phyloP scores from a whole-genome alignment of 2,329 filamentous ascomycete genomes.

The Penicillium sp. region DNA sequence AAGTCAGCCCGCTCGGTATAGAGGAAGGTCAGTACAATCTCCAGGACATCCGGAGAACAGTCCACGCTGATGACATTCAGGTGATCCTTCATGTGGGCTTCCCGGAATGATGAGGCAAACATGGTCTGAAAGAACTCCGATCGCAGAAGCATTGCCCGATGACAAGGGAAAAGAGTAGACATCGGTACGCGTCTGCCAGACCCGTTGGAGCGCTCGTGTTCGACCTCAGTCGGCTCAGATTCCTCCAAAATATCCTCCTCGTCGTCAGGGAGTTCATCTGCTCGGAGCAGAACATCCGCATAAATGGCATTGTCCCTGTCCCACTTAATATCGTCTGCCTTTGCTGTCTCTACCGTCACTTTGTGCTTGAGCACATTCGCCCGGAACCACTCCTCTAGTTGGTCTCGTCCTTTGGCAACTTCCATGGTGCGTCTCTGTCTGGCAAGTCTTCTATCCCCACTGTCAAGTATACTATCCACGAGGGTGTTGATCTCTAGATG shows the following conservation, averaged over 20 bases:
- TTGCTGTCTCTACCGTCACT: slow-evolving; percentile 59
- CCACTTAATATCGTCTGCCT: slow-evolving; percentile 68
- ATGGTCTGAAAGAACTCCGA: slow-evolving; percentile 88
- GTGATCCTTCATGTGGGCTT: slow-evolving; percentile 63
- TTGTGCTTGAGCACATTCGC: slow-evolving; percentile 67
- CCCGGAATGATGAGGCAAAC: slow-evolving; percentile 79
- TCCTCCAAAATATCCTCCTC: too few species aligned
- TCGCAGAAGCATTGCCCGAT: slow-evolving; percentile 84
- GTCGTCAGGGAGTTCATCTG: slow-evolving; percentile 56
- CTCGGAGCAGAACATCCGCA: slow-evolving; percentile 79
- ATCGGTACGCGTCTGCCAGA: too few species aligned
- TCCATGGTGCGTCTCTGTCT: slow-evolving; percentile 77
- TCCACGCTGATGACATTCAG: slow-evolving; percentile 75
- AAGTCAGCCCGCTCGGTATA: slow-evolving; percentile 83
- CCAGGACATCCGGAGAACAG: slow-evolving; percentile 70
- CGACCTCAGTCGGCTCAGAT: too few species aligned
- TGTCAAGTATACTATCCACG: slow-evolving; percentile 69
- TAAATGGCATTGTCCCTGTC: slow-evolving; percentile 73
- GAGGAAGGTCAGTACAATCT: slow-evolving; percentile 74
- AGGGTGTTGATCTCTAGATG: slow-evolving; percentile 72
- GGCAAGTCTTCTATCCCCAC: slow-evolving; percentile 64
- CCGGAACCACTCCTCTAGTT: slow-evolving; percentile 68
- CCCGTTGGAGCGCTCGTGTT: too few species aligned
- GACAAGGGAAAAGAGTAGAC: slow-evolving; percentile 82
- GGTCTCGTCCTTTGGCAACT: slow-evolving; percentile 62